Percentiles rank a stretch among this genome's conserved stretches.
These are phyloP conservation scores for Cercospora sp. DNA, from an alignment of 2,329 filamentous ascomycete species.

Conservation along the genomic window DNA sequence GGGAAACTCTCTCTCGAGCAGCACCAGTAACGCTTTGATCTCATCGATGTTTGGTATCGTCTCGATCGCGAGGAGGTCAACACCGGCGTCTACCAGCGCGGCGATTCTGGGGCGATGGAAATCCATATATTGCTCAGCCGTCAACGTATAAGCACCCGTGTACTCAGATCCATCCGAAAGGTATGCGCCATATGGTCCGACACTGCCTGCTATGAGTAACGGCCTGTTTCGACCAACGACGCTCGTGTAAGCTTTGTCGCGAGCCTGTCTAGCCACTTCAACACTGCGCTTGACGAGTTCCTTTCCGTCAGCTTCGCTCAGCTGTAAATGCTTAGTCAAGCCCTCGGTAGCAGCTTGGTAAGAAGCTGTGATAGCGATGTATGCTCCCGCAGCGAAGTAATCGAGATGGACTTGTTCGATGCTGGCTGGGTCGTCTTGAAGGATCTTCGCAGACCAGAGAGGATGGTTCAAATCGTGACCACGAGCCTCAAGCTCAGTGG, in stretches of 20 bases:
- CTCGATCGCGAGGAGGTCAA: slow-evolving; percentile 48
- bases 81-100: slow-evolving; percentile 44
- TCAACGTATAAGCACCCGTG: slow-evolving; percentile 43
- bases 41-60: slow-evolving; percentile 48
- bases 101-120: slow-evolving; percentile 49
- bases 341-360: slow-evolving; percentile 51
- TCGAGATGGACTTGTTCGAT: slow-evolving; percentile 48
- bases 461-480: slow-evolving; percentile 46
- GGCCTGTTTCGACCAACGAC: slow-evolving; percentile 4
- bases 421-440: slow-evolving; percentile 42
- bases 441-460: slow-evolving; percentile 49
- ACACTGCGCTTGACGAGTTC: slow-evolving; percentile 45
- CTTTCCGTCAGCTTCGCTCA: slow-evolving; percentile 39
- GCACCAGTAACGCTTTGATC: slow-evolving; percentile 41
- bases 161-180: slow-evolving; percentile 51
- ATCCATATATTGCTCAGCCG: slow-evolving; percentile 37
- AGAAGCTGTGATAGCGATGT: slow-evolving; percentile 50
- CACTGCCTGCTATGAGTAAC: slow-evolving; percentile 47
- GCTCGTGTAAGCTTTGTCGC: slow-evolving; percentile 24
- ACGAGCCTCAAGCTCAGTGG: slow-evolving; percentile 49
- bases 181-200: slow-evolving; percentile 52
- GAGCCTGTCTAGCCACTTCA: slow-evolving; percentile 42
- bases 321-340: slow-evolving; percentile 41
- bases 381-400: slow-evolving; percentile 49
- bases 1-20: slow-evolving; percentile 44